phyloP scores from a whole-genome alignment of 305 asterid species.

The Fraxinus angustifolia region DNA sequence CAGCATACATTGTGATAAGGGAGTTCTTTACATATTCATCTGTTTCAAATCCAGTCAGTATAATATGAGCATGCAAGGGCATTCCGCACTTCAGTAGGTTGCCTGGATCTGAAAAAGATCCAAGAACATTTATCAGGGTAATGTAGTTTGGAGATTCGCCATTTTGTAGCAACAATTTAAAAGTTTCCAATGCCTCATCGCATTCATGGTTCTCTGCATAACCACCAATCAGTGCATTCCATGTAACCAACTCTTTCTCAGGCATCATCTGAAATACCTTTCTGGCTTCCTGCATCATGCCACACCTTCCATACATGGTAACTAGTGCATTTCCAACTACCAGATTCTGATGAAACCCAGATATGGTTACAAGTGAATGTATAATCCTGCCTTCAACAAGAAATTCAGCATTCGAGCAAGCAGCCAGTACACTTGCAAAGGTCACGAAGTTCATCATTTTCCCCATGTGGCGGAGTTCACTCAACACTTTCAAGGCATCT shows the following conservation, averaged over 20 bases:
- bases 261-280: slow-evolving; percentile 56
- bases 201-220: slow-evolving; percentile 55
- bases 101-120: slow-evolving; percentile 52
- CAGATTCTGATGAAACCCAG: slow-evolving; percentile 53
- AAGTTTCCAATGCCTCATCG: slow-evolving; percentile 45
- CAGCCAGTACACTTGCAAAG: slow-evolving; percentile 72
- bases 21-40: slow-evolving; percentile 70
- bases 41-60: slow-evolving; percentile 49
- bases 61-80: slow-evolving; percentile 62
- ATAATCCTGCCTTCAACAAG: slow-evolving; percentile 52
- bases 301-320: slow-evolving; percentile 79
- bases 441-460: slow-evolving; percentile 50
- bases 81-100: slow-evolving; percentile 52
- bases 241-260: slow-evolving; percentile 65
- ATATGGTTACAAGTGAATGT: slow-evolving; percentile 53
- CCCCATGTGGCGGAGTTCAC: slow-evolving; percentile 37
- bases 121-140: slow-evolving; percentile 64
- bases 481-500: slow-evolving; percentile 52
- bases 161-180: slow-evolving; percentile 50
- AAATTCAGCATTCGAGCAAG: slow-evolving; percentile 55
- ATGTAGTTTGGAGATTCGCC: slow-evolving; percentile 62
- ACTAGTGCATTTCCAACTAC: slow-evolving; percentile 80
- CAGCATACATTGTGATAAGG: slow-evolving; percentile 77
- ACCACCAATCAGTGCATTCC: slow-evolving; percentile 81
- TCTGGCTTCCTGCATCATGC: slow-evolving; percentile 52